These are phyloP conservation scores for Phytophthora pini DNA, from an alignment of 352 stramenopile genomes.

Conservation along the genomic window DNA sequence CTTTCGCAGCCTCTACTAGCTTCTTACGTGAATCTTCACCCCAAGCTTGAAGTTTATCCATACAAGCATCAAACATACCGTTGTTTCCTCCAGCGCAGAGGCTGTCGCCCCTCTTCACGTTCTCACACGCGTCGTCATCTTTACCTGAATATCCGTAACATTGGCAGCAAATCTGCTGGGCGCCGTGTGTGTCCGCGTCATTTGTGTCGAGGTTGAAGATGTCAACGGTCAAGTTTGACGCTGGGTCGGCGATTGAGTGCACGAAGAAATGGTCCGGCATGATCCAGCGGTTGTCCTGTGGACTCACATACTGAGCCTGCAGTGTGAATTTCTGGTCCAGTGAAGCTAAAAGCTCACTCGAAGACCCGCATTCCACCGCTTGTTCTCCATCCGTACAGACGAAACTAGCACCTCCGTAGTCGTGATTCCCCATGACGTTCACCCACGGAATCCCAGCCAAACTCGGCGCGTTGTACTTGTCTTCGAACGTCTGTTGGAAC, in stretches of 20 bases:
- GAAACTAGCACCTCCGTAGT: conserved; percentile 83
- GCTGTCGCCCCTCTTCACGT: conserved; percentile 54
- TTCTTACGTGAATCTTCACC: conserved; percentile 60
- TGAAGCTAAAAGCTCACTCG: conserved; percentile 44
- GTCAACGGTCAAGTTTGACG: conserved; percentile 73
- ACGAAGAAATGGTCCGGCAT: conserved; percentile 88
- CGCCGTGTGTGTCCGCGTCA: conserved; percentile 66
- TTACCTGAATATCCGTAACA: conserved; percentile 79
- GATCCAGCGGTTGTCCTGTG: conserved; percentile 82
- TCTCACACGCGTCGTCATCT: conserved; percentile 59
- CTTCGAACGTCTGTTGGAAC: conserved; percentile 84
- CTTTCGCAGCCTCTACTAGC: conserved; percentile 57
- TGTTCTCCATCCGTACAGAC: conserved; percentile 61
- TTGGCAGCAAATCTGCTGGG: conserved; percentile 81
- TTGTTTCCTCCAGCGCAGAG: conserved; percentile 61
- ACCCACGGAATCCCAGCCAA: conserved; percentile 80
- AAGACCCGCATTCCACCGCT: conserved; percentile 54
- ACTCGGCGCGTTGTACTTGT: conserved; percentile 58
- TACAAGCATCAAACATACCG: conserved; percentile 76
- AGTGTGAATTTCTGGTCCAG: conserved; percentile 78
- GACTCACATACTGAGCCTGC: conserved; percentile 82
- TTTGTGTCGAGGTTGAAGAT: conserved; percentile 91
- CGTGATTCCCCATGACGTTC: conserved; percentile 89
- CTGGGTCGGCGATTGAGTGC: conserved; percentile 63
- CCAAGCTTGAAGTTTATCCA: conserved; percentile 68